A percentile compares a stretch with the other conserved stretches of the same genome.
phyloP scores from a whole-genome alignment of 495 filamentous ascomycete genomes.

The Staphylotrichum tortipilum region DNA sequence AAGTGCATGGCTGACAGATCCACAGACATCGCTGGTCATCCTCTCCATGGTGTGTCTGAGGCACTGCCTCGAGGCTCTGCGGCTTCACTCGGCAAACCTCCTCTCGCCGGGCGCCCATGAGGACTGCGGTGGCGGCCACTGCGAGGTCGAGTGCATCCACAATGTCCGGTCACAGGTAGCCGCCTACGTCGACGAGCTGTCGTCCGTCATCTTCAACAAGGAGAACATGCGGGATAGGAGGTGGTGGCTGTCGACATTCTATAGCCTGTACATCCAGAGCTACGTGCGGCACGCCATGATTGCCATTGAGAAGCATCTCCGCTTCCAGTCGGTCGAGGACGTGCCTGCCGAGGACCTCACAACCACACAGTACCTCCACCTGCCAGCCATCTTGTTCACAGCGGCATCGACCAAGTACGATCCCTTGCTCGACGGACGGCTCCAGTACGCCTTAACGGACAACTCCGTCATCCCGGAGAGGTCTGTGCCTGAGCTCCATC shows the following conservation, averaged over 20 bases:
- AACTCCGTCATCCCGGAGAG: slow-evolving; percentile 23
- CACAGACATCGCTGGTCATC: slow-evolving; percentile 26
- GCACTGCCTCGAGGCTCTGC: slow-evolving; percentile 23
- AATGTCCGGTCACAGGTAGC: slow-evolving; percentile 16
- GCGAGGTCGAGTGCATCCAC: slow-evolving; percentile 26
- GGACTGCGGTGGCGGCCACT: slow-evolving; percentile 18
- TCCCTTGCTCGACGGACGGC: slow-evolving; percentile 19
- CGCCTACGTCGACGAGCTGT: slow-evolving; percentile 25
- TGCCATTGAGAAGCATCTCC: slow-evolving; percentile 23
- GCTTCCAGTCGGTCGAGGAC: slow-evolving; percentile 17
- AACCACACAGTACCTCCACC: slow-evolving; percentile 22
- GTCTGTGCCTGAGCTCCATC: slow-evolving; percentile 20
- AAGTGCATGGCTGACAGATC: not conserved
- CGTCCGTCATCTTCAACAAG: slow-evolving; percentile 32
- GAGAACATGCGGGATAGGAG: slow-evolving; percentile 28
- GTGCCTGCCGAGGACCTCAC: slow-evolving; percentile 20
- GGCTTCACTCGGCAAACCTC: slow-evolving; percentile 18
- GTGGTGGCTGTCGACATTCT: slow-evolving; percentile 32
- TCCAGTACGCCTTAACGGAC: slow-evolving; percentile 24
- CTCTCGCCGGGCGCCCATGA: slow-evolving; percentile 12
- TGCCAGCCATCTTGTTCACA: slow-evolving; percentile 21
- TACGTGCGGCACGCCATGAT: slow-evolving; percentile 26
- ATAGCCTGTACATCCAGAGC: slow-evolving; percentile 30
- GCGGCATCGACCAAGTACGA: slow-evolving; percentile 27
- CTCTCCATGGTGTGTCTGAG: slow-evolving; percentile 25